Evolutionary conservation across 495 filamentous ascomycete species (phyloP).

Genomic region (Hyaloscypha bicolor): DNA sequence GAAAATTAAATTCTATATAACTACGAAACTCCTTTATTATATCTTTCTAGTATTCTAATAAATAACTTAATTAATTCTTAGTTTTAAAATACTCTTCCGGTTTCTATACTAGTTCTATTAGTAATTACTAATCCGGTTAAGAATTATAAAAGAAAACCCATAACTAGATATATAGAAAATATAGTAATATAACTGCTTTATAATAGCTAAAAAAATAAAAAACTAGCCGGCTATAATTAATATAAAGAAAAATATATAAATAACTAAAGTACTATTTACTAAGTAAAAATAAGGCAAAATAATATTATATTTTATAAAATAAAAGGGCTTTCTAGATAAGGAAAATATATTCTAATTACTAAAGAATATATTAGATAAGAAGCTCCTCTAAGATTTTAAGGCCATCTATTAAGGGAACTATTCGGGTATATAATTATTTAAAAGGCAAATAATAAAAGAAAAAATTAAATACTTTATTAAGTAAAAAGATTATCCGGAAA

Average conservation of each 20-base stretch:
- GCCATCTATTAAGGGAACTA: no score
- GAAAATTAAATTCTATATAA: slow-evolving; percentile 12
- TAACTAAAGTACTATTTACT: slow-evolving; percentile 25
- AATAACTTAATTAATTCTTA: slow-evolving; percentile 26
- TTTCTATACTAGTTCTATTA: slow-evolving; percentile 14
- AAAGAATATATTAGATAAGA: no score
- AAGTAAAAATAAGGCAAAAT: slow-evolving; percentile 28
- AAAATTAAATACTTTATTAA: no score
- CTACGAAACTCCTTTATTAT: slow-evolving; percentile 13
- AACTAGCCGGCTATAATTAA: slow-evolving; percentile 17
- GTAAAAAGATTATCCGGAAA: no score
- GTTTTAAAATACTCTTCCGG: slow-evolving; percentile 24
- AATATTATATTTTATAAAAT: slow-evolving; percentile 27
- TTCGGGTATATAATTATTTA: no score
- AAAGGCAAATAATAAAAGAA: no score
- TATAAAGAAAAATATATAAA: no score
- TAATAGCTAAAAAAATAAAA: slow-evolving; percentile 16
- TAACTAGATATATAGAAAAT: slow-evolving; percentile 7
- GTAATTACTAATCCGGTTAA: slow-evolving; percentile 1
- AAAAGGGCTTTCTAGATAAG: slow-evolving; percentile 25
- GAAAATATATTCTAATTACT: slow-evolving; percentile 16
- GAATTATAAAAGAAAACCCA: not conserved
- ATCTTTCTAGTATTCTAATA: slow-evolving; percentile 20
- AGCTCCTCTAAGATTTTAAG: no score
- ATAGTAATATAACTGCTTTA: slow-evolving; percentile 22